phyloP scores from a whole-genome alignment of 2,329 filamentous ascomycete species.

The Byssoonygena ceratinophila region DNA sequence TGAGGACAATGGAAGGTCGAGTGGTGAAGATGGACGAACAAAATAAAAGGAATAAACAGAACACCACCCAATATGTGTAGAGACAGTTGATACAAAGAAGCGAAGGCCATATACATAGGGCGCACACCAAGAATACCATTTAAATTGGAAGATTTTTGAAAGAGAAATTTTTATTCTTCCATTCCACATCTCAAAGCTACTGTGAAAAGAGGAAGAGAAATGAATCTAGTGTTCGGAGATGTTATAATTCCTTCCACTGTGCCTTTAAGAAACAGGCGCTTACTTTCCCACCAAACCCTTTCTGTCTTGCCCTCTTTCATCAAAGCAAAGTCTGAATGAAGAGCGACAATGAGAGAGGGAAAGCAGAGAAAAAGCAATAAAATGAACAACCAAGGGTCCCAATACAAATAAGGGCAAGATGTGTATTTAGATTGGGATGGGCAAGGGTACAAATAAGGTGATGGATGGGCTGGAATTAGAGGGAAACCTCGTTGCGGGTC shows the following conservation, averaged over 20 bases:
- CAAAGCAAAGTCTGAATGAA: neutral
- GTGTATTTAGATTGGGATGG: neutral
- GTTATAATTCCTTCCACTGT: slow-evolving; percentile 8
- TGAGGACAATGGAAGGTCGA: neutral
- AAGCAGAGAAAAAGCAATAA: slow-evolving; percentile 6
- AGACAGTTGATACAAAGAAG: neutral
- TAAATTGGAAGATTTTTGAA: too few species aligned
- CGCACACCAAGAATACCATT: too few species aligned
- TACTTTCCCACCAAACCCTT: slow-evolving; percentile 10
- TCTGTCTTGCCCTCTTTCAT: neutral
- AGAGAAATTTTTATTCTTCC: neutral
- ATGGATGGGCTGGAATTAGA: neutral
- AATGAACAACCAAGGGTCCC: slow-evolving; percentile 10
- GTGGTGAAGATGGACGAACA: neutral
- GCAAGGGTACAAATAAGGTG: neutral
- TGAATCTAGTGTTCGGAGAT: neutral
- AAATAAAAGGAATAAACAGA: neutral
- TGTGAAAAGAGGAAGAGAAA: neutral
- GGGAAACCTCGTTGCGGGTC: neutral
- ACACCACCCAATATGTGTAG: slow-evolving; percentile 2
- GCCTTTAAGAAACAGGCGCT: slow-evolving; percentile 17
- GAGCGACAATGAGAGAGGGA: neutral
- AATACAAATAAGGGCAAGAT: slow-evolving; percentile 8
- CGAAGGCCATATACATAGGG: slow-evolving; percentile 1
- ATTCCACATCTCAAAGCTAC: neutral